Conservation (phyloP, 2,329 filamentous ascomycete species). For the Calonectria fujianensis region DNA sequence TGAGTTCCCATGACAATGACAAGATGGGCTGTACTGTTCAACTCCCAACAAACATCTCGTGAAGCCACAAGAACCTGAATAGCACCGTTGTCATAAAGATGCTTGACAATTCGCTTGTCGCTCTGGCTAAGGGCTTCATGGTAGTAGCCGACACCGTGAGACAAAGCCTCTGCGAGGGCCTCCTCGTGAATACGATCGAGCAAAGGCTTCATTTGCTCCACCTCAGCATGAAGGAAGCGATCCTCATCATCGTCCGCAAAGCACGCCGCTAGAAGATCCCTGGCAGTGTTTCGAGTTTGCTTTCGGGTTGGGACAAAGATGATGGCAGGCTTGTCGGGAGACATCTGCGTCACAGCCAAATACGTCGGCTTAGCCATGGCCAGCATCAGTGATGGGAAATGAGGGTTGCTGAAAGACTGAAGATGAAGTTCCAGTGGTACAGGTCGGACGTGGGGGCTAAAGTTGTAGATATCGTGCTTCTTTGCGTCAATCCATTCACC, state of each 20-base stretch:
- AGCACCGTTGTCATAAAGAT: constrained; percentile 91
- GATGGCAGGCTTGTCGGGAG: constrained; percentile 90
- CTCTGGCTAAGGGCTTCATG: constrained; percentile 93
- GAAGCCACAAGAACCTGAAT: constrained; percentile 87
- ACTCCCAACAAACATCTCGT: constrained; percentile 96
- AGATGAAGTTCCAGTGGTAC: constrained; percentile 95
- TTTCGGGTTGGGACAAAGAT: constrained; percentile 96
- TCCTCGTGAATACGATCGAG: constrained; percentile 90
- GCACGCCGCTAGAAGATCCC: constrained; percentile 91
- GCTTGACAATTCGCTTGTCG: constrained; percentile 95
- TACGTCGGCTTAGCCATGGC: constrained; percentile 98
- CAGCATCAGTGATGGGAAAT: constrained; percentile 98
- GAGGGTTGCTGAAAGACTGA: constrained; percentile 95
- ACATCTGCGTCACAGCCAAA: constrained; percentile 89
- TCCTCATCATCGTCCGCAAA: constrained; percentile 94
- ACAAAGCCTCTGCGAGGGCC: constrained; percentile 89
- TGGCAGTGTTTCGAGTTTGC: constrained; percentile 90
- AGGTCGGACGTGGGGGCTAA: constrained; percentile 92
- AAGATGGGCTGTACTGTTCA: constrained; percentile 90
- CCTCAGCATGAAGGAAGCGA: constrained; percentile 90
- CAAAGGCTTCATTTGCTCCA: constrained; percentile 87
- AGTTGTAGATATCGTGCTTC: constrained; percentile 99
- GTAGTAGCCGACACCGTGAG: constrained; percentile 97
- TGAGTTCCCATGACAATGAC: constrained; percentile 99
- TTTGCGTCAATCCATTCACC: constrained; percentile 98